Base-by-base conservation (phyloP, 352 stramenopile species). In the Globisporangium recalcitrans region DNA sequence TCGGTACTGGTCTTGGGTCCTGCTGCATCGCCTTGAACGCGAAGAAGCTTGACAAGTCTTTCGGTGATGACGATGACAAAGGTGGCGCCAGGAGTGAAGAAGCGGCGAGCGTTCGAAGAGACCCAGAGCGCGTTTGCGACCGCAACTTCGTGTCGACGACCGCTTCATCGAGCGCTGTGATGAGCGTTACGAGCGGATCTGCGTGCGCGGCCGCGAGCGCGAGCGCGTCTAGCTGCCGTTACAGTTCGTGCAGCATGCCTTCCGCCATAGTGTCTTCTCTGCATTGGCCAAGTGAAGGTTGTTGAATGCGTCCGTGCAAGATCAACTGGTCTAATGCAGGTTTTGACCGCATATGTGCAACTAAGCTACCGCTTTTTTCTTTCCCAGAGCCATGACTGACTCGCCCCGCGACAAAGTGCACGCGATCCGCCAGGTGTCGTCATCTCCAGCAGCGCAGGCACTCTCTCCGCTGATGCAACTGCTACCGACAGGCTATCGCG, bases 11-110 rank as follows among this genome's bases (percentile, higher is more conserved):
- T 26, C 24, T 52, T 1, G 21, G 29, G 4, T 53, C 59, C n/a
- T 42, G 34, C 29, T 62, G 46, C 16, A 24, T 51, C 19, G 70
- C 34, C 64, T 80, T 80, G 68, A 85, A 91, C 1, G 71, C 65
- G 47, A 91, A 88, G 58, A 91, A 85, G 0, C 69, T 78, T 4
- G n/a, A n/a, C n/a, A n/a, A n/a, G n/a, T n/a, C n/a, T n/a, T n/a
- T n/a, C n/a, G n/a, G n/a, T n/a, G n/a, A 31, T 21, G 24, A 13
- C 13, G 47, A 38, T n/a, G 26, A 9, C 47, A 32, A 22, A 7
- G 29, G 21, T 11, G 52, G 9, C 22, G 60, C 16, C n/a, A 26
- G 21, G 13, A 56, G 27, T 40, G 29, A 22, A 29, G 67, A 51
- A 16, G 59, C 11, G 26, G 62, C 0, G 11, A 7, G 14, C 24